Percentiles rank a stretch among this genome's conserved stretches.
These are phyloP conservation scores for Diplosphaera chodatii DNA, from an alignment of 139 green algal genomes.

Conservation along the genomic window DNA sequence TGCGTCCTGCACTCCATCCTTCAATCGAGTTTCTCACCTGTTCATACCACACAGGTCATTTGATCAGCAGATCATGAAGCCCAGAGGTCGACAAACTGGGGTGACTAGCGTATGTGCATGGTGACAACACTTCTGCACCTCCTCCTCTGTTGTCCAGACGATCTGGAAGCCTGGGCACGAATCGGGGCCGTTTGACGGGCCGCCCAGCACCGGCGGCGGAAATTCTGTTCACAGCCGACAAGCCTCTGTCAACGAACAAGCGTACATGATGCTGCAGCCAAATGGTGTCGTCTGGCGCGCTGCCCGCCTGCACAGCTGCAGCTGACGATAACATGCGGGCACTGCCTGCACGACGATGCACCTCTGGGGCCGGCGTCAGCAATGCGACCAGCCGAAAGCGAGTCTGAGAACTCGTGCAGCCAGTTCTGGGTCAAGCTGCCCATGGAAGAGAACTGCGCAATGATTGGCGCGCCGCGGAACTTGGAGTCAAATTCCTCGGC, in stretches of 20 bases:
- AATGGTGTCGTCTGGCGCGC: too few relatives aligned
- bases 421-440: constrained; percentile 55
- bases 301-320: too few relatives aligned
- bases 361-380: background rate
- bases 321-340: too few relatives aligned
- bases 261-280: too few relatives aligned
- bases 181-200: background rate
- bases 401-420: constrained; percentile 57
- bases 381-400: constrained; percentile 32
- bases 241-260: too few relatives aligned
- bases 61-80: too few relatives aligned
- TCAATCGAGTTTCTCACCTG: constrained; percentile 42
- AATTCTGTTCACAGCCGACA: too few relatives aligned
- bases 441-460: constrained; percentile 64
- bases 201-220: constrained; percentile 5
- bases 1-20: constrained; percentile 56
- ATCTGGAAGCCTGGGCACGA: constrained; percentile 25
- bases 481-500: constrained; percentile 24
- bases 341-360: too few relatives aligned
- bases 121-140: too few relatives aligned
- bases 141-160: constrained; percentile 60
- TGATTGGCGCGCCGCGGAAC: constrained; percentile 30
- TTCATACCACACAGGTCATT: too few relatives aligned
- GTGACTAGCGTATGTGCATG: too few relatives aligned
- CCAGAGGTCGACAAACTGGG: too few relatives aligned